Percentiles rank a stretch among this genome's conserved stretches.
phyloP scores from a whole-genome alignment of 768 basidiomycete species.

The Wakefieldia striispora region DNA sequence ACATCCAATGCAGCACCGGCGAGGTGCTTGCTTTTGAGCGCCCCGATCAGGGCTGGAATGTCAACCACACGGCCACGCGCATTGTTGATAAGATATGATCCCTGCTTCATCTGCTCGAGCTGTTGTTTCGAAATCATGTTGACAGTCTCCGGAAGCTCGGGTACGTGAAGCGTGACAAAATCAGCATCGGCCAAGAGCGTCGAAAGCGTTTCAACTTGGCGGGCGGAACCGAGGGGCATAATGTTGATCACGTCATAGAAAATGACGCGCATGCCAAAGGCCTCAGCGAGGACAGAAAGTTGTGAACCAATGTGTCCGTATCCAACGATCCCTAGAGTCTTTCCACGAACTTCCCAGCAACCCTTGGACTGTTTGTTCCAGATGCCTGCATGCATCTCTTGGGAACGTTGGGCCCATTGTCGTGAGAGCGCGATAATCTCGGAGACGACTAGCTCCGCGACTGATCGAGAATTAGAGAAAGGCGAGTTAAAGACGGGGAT shows the following conservation, averaged over 20 bases:
- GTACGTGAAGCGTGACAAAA: slow-evolving; percentile 95
- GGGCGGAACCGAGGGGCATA: slow-evolving; percentile 95
- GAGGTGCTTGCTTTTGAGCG: slow-evolving; percentile 82
- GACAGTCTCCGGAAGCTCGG: slow-evolving; percentile 93
- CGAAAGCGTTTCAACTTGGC: slow-evolving; percentile 79
- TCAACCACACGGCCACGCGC: slow-evolving; percentile 95
- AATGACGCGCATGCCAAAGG: slow-evolving; percentile 92
- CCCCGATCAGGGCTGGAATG: slow-evolving; percentile 82
- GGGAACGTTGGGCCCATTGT: slow-evolving; percentile 85
- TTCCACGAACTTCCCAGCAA: slow-evolving; percentile 98
- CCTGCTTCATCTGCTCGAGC: slow-evolving; percentile 89
- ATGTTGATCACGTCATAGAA: slow-evolving; percentile 95
- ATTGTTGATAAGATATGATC: slow-evolving; percentile 96
- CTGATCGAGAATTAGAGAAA: slow-evolving; percentile 97
- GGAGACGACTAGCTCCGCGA: slow-evolving; percentile 94
- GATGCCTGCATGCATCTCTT: slow-evolving; percentile 82
- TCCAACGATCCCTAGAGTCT: slow-evolving; percentile 96
- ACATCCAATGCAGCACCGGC: slow-evolving; percentile 91
- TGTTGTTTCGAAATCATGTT: slow-evolving; percentile 84
- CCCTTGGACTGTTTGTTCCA: slow-evolving; percentile 99
- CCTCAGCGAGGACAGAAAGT: slow-evolving; percentile 93
- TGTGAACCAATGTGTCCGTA: slow-evolving; percentile 99
- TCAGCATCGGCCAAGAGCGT: slow-evolving; percentile 77
- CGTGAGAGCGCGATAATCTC: slow-evolving; percentile 94
- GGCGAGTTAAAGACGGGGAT: slow-evolving; percentile 99